Percentiles rank a stretch among this genome's conserved stretches.
Evolutionary conservation across 441 rosid genomes (phyloP).

Genomic region (Euphorbia celastroides): DNA sequence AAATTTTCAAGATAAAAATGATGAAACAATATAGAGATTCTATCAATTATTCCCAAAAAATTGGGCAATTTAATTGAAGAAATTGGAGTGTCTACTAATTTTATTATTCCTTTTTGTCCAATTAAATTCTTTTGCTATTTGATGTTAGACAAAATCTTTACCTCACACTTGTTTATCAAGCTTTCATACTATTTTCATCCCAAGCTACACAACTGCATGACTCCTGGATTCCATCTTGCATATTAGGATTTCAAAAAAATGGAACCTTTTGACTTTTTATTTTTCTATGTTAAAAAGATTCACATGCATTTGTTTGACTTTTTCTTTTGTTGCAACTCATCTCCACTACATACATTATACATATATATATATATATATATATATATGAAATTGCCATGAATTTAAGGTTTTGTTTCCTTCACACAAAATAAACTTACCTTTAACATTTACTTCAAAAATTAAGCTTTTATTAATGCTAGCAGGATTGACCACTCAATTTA

Average conservation of each 20-base stretch:
- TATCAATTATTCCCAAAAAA: background rate
- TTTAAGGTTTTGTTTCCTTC: background rate
- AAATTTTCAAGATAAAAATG: constrained; percentile 6
- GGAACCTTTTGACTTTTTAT: background rate
- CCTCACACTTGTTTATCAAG: background rate
- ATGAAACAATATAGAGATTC: background rate
- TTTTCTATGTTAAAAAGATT: background rate
- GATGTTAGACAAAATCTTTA: background rate
- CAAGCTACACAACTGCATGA: background rate
- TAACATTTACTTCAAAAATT: too few species aligned
- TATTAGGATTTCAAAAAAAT: background rate
- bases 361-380: background rate
- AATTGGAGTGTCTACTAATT: too few species aligned
- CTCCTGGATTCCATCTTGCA: background rate
- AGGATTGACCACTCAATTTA: too few species aligned
- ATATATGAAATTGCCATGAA: background rate
- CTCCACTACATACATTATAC: too few species aligned
- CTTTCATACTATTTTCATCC: background rate
- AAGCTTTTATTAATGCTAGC: too few species aligned
- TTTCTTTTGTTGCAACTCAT: background rate
- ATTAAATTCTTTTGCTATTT: constrained; percentile 8
- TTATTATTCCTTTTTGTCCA: background rate
- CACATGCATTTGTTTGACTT: background rate
- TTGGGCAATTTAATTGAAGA: background rate
- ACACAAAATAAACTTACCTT: background rate